phyloP scores from a whole-genome alignment of 2,329 filamentous ascomycete species.

The Neopestalotiopsis sp. region DNA sequence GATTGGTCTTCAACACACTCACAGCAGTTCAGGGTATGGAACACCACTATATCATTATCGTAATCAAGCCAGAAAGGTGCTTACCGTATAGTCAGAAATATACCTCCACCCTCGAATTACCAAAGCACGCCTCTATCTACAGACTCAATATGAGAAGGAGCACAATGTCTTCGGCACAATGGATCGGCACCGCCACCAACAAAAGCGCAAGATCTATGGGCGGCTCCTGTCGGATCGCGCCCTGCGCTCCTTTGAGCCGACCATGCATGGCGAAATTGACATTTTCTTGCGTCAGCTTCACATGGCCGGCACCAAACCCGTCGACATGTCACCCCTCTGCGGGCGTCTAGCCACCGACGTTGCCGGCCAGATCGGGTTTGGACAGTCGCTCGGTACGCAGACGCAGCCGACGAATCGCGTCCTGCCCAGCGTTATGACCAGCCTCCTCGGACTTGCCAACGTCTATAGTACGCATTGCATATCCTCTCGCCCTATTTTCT shows the following conservation, averaged over 20 bases:
- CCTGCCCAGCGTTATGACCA: background rate
- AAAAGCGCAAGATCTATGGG: slow-evolving; percentile 13
- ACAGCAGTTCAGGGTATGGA: slow-evolving; percentile 25
- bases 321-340: slow-evolving; percentile 24
- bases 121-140: background rate
- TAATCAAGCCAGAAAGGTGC: background rate
- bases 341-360: slow-evolving; percentile 24
- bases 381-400: slow-evolving; percentile 25
- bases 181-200: slow-evolving; percentile 1
- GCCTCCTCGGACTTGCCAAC: background rate
- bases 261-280: slow-evolving; percentile 9
- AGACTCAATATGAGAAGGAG: background rate
- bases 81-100: slow-evolving; percentile 22
- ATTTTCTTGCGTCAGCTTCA: slow-evolving; percentile 16
- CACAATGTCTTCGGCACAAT: slow-evolving; percentile 9
- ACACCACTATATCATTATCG: background rate
- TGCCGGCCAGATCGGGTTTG: slow-evolving; percentile 26
- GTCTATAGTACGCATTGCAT: background rate
- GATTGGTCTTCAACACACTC: slow-evolving; percentile 25
- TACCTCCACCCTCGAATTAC: background rate
- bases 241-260: slow-evolving; percentile 16
- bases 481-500: background rate
- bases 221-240: slow-evolving; percentile 13
- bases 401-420: slow-evolving; percentile 15
- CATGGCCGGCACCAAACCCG: slow-evolving; percentile 11